Evolutionary conservation across 768 basidiomycete species (phyloP), one percentile per base, ranked within the genome.

Genomic region (Pisolithus sp.): DNA sequence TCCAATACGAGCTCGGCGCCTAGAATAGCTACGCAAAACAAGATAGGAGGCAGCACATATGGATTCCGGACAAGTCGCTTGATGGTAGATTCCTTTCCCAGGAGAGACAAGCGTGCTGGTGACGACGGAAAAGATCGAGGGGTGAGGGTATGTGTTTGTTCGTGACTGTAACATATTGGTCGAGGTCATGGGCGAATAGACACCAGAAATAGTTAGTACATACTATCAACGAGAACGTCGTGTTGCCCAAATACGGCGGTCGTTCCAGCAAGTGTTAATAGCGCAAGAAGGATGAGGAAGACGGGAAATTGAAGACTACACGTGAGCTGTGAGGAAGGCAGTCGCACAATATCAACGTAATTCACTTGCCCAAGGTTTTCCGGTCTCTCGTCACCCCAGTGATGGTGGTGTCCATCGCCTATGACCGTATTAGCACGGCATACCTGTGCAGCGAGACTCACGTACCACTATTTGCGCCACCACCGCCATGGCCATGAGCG

Each of bases 231-330:
- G 40, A 89, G 73, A 49, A 79, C 81, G 10, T 75, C 71, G 55
- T 89, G 82, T 54, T 86, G 87, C 51, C 77, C 73, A 54, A 80
- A 87, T 5, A 76, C 56, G 12, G 79, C 57, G 6, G 85, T 79
- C 48, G 80, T 86, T 4, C 70, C 71, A 24, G 82, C 57, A 17
- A 88, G 66, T 1, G 84, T 79, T 57, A 81, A 9, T 52, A 88
- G 68, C 1, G 83, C 78, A 15, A 82, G 55, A 53, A 78, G 68
- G 5, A 80, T 68, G 51, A 87, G 71, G 46, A 80, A 50, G 41
- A 81, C 61, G 1, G 89, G 88, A 54, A 87, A 89, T 31, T 81
- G 79, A 55, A 89, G 83, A 7, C 88, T 79, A 51, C 1, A 31
- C 17, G 15, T 8, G 43, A 15, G 7, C 1, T 23, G 23, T 57